These are phyloP conservation scores for Sporothrix phasma DNA, from an alignment of 2,329 filamentous ascomycete species.

Conservation along the genomic window DNA sequence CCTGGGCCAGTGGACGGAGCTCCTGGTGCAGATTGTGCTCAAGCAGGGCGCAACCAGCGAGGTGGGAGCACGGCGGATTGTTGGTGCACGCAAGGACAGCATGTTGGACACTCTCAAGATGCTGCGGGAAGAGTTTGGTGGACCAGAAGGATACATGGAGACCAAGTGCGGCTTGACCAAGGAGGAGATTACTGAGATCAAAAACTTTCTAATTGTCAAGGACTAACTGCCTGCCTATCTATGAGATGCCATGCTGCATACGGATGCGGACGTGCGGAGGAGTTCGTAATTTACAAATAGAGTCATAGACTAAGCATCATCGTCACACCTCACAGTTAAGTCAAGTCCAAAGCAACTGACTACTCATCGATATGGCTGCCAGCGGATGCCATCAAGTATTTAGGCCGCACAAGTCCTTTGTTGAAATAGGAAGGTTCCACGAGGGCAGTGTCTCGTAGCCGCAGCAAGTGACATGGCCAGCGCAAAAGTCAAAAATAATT, in stretches of 20 bases:
- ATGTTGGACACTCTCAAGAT: conserved; percentile 43
- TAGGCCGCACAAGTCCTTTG: not conserved
- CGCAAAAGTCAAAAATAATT: too few species aligned
- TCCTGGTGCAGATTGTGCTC: conserved; percentile 41
- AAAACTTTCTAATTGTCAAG: not conserved
- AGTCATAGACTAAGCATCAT: not conserved
- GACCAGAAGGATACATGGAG: conserved; percentile 53
- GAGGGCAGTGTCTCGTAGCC: not conserved
- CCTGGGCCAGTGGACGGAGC: conserved; percentile 41
- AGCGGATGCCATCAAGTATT: not conserved
- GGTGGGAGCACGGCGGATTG: conserved; percentile 35
- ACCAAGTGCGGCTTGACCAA: conserved; percentile 47
- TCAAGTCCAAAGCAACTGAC: too few species aligned
- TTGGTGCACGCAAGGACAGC: conserved; percentile 36
- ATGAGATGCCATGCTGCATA: not conserved
- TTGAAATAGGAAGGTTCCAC: not conserved
- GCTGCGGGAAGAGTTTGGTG: conserved; percentile 50
- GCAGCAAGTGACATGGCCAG: not conserved
- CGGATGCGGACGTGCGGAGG: too few species aligned
- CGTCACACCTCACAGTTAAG: not conserved
- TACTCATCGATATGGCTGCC: not conserved
- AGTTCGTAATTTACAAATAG: too few species aligned
- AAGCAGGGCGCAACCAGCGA: conserved; percentile 38
- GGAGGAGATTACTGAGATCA: conserved; percentile 24
- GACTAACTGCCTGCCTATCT: not conserved